Percentiles rank a stretch among this genome's conserved stretches.
Evolutionary conservation across 176 grass and related monocot species (phyloP).

Genomic region (Avena eriantha): DNA sequence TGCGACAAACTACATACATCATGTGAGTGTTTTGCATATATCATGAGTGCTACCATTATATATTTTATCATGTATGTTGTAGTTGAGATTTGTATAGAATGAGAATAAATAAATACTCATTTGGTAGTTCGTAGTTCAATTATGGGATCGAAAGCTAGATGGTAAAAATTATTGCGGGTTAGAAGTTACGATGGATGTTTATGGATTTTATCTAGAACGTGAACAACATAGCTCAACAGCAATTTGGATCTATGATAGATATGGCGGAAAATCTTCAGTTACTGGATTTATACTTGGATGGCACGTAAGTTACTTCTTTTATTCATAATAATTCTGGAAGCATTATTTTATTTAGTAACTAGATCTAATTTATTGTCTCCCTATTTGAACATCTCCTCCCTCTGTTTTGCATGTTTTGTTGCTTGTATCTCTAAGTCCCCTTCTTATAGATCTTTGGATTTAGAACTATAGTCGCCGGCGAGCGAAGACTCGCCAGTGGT

Average conservation of each 20-base stretch:
- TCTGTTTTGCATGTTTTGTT: neutral
- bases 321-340: neutral
- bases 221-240: neutral
- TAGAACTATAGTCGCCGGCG: neutral
- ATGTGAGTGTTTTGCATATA: neutral
- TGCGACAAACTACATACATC: neutral
- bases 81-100: neutral
- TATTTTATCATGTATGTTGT: neutral
- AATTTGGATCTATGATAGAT: neutral
- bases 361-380: neutral
- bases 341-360: neutral
- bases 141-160: neutral
- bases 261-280: neutral
- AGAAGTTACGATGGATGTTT: constrained; percentile 7
- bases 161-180: neutral
- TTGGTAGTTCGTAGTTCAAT: neutral
- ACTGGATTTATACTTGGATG: constrained; percentile 6
- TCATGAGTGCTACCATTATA: neutral
- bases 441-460: neutral
- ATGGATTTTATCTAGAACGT: neutral
- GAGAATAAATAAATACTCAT: neutral
- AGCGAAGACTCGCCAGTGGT: too few relatives aligned
- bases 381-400: neutral
- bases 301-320: neutral
- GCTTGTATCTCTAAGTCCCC: neutral